Conservation (phyloP, 192 early-diverging fungal species). For the Rhizophagus prolifer region DNA sequence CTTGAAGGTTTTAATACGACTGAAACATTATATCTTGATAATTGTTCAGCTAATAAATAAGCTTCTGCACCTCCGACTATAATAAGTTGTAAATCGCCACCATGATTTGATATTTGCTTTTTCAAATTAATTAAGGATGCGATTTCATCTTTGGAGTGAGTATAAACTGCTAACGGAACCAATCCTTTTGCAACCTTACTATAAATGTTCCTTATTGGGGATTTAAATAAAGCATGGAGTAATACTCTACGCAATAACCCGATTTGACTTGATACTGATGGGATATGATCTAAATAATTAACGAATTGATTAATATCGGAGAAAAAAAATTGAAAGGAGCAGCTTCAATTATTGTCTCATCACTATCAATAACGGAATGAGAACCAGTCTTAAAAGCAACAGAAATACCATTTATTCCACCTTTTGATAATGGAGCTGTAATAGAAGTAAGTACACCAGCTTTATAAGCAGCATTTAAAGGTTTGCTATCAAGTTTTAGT, state of each 20-base stretch:
- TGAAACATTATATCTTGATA: conserved; percentile 55
- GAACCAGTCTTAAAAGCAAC: conserved; percentile 69
- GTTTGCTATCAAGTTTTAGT: conserved; percentile 56
- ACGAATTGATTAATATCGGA: not conserved
- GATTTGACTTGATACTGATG: conserved; percentile 57
- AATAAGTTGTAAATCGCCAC: conserved; percentile 45
- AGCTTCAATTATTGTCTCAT: conserved; percentile 49
- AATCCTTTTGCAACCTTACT: conserved; percentile 45
- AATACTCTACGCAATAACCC: conserved; percentile 46
- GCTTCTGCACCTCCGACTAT: conserved; percentile 71
- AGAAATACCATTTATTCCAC: conserved; percentile 60
- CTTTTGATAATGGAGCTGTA: conserved; percentile 49
- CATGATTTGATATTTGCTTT: conserved; percentile 37
- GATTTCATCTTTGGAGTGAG: conserved; percentile 65
- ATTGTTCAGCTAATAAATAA: conserved; percentile 56
- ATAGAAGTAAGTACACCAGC: conserved; percentile 63
- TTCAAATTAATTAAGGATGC: conserved; percentile 64
- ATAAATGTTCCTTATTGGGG: conserved; percentile 36
- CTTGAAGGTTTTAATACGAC: conserved; percentile 64
- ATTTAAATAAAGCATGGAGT: conserved; percentile 33
- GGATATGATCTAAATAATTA: not conserved
- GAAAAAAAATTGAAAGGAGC: conserved; percentile 34
- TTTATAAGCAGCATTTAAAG: conserved; percentile 57
- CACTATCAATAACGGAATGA: conserved; percentile 38
- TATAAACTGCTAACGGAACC: conserved; percentile 48